Conservation (phyloP, 2,329 filamentous ascomycete genomes). For the Scytalidium sp. region DNA sequence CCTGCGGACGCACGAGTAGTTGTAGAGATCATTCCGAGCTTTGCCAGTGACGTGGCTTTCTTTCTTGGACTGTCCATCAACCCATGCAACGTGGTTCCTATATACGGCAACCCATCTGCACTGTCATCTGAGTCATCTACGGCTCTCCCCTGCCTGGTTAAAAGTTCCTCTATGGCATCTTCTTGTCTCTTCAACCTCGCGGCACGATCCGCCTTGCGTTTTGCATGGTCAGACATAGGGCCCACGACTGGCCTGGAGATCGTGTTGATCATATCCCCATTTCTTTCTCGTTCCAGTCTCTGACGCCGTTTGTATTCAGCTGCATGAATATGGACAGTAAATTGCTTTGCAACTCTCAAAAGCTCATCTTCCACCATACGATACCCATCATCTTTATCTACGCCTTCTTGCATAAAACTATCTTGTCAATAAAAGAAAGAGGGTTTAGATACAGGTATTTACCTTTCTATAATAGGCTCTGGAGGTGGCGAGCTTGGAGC, state of each 20-base stretch:
- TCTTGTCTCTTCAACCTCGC: conserved; percentile 34
- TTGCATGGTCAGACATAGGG: conserved; percentile 25
- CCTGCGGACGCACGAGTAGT: conserved; percentile 29
- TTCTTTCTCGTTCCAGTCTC: conserved; percentile 49
- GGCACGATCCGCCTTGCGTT: conserved; percentile 29
- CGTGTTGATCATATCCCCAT: conserved; percentile 41
- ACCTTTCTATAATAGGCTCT: conserved; percentile 46
- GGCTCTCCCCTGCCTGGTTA: conserved; percentile 15
- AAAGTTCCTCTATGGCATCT: conserved; percentile 21
- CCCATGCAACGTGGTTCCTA: conserved; percentile 36
- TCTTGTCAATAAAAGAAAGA: not conserved
- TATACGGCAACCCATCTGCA: conserved; percentile 25
- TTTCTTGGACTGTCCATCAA: conserved; percentile 40
- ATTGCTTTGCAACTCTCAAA: conserved; percentile 60
- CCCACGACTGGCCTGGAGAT: conserved; percentile 36
- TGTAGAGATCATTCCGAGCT: conserved; percentile 12
- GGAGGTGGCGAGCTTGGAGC: conserved; percentile 51
- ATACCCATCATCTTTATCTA: conserved; percentile 67
- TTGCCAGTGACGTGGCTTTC: conserved; percentile 25
- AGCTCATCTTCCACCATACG: conserved; percentile 87
- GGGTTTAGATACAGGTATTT: conserved; percentile 11
- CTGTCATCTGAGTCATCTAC: conserved; percentile 24
- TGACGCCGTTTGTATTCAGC: conserved; percentile 72
- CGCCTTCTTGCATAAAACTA: conserved; percentile 57
- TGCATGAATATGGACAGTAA: conserved; percentile 74